Percentiles rank a stretch among this genome's conserved stretches.
Evolutionary conservation across 2,329 filamentous ascomycete genomes (phyloP).

Genomic region (Leptographium galeiforme): DNA sequence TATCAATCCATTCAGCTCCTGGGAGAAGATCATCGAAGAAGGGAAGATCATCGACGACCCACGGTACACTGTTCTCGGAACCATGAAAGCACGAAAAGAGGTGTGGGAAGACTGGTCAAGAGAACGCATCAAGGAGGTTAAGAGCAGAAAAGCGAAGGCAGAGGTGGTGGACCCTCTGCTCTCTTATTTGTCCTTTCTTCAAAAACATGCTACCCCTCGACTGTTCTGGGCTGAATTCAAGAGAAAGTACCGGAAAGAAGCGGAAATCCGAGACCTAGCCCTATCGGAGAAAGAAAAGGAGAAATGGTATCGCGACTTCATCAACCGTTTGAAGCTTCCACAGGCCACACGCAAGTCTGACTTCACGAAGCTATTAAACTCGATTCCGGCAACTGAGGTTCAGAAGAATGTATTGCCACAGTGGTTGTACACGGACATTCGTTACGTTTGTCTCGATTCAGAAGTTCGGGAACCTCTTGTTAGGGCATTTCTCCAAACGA

Average conservation of each 20-base stretch:
- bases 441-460: conserved; percentile 54
- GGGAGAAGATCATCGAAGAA: conserved; percentile 80
- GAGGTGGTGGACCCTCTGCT: conserved; percentile 75
- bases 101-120: conserved; percentile 76
- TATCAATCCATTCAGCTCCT: conserved; percentile 79
- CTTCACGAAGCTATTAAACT: conserved; percentile 49
- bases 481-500: conserved; percentile 42
- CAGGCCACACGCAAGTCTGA: conserved; percentile 56
- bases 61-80: conserved; percentile 71
- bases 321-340: conserved; percentile 52
- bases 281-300: conserved; percentile 67
- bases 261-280: conserved; percentile 61
- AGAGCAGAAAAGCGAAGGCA: conserved; percentile 58
- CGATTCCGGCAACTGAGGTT: conserved; percentile 42
- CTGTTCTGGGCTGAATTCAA: conserved; percentile 97
- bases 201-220: conserved; percentile 73
- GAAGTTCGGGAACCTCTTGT: conserved; percentile 50
- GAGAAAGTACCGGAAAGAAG: conserved; percentile 73
- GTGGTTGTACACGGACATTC: conserved; percentile 49
- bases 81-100: conserved; percentile 68
- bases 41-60: conserved; percentile 71
- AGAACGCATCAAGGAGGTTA: conserved; percentile 59
- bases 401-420: conserved; percentile 50
- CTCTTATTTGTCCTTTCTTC: conserved; percentile 68
- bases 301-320: conserved; percentile 64